These are phyloP conservation scores for Microcyclosporella mali DNA, from an alignment of 2,329 filamentous ascomycete species.

Conservation along the genomic window DNA sequence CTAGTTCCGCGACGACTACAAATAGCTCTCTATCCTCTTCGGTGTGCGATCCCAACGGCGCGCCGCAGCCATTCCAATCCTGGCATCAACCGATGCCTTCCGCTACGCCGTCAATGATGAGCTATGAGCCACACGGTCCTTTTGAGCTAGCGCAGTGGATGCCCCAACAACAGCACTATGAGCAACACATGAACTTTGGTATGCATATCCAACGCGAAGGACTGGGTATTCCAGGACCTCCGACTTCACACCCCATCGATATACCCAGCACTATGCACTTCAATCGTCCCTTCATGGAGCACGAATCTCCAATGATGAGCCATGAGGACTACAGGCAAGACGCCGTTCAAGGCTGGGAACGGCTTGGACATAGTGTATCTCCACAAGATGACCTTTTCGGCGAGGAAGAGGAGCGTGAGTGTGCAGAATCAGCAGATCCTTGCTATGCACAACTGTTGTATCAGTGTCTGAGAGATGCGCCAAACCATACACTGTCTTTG, in stretches of 20 bases:
- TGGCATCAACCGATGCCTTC: slow-evolving; percentile 11
- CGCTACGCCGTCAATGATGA: background rate
- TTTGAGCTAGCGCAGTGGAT: slow-evolving; percentile 13
- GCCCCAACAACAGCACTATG: slow-evolving; percentile 11
- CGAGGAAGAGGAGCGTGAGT: slow-evolving; percentile 15
- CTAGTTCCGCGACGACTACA: slow-evolving; percentile 7
- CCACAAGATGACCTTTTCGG: slow-evolving; percentile 10
- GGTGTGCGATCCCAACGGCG: slow-evolving; percentile 11
- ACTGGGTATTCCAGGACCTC: slow-evolving; percentile 17
- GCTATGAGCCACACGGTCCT: slow-evolving; percentile 9
- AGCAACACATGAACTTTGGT: slow-evolving; percentile 10
- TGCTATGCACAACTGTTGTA: slow-evolving; percentile 76
- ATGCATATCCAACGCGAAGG: slow-evolving; percentile 10
- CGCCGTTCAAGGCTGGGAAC: slow-evolving; percentile 6
- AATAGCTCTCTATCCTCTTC: slow-evolving; percentile 13
- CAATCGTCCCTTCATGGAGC: slow-evolving; percentile 7
- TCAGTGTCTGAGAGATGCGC: slow-evolving; percentile 62
- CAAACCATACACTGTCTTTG: slow-evolving; percentile 65
- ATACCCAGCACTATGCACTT: slow-evolving; percentile 5
- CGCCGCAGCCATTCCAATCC: slow-evolving; percentile 4
- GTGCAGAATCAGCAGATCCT: slow-evolving; percentile 15
- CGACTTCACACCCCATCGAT: slow-evolving; percentile 16
- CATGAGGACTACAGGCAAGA: slow-evolving; percentile 5
- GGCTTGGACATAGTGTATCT: slow-evolving; percentile 8
- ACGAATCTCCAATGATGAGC: slow-evolving; percentile 6